Base-by-base conservation (phyloP, 352 stramenopile genomes). In the Phytophthora pini region DNA sequence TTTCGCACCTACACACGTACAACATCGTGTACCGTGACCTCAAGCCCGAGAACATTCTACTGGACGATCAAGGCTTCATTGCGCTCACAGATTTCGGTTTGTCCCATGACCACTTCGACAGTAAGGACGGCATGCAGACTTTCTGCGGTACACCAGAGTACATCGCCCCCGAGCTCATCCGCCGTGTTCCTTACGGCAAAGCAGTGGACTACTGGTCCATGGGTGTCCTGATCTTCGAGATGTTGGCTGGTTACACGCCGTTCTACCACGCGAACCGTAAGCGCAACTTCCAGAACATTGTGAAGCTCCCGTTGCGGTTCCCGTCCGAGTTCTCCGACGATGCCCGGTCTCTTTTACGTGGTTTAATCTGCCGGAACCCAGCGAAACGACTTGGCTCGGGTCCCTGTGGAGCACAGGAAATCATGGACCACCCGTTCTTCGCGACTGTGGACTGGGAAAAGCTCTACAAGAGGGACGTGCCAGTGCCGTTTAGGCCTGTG, bases 41-140 rank as follows among this genome's bases (percentile, higher is more conserved):
- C 3, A 96, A 96, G 63, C 83, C 87, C 0, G 88, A 96, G 58
- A 96, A 96, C 52, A 91, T 96, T 40, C 46, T 97, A 10, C 77
- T 97, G 70, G 88, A 95, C 55, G 82, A 93, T 50, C 49, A 84
- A 44, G 90, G 90, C 7, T 95, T 91, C 63, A 82, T 97, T 47
- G 89, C 88, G 12, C 70, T 97, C n/a, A 94, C 89, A 5, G 90
- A 97, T 53, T 95, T 97, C 62, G 90, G 90, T n/a, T 68, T 96
- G 6, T 94, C 87, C 8, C 82, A 87, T 41, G 87, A 94, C 60
- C 80, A 83, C 32, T 78, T 92, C 12, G 87, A 92, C 54, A 85
- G 81, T 46, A 93, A 89, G 48, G 84, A 93, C 45, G 84, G 84
- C 15, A 74, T 93, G 58, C 76, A 89, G 50, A 97, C 87, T 1